Evolutionary conservation across 2,329 filamentous ascomycete genomes (phyloP).

Genomic region (Sordariomycetes sp.): DNA sequence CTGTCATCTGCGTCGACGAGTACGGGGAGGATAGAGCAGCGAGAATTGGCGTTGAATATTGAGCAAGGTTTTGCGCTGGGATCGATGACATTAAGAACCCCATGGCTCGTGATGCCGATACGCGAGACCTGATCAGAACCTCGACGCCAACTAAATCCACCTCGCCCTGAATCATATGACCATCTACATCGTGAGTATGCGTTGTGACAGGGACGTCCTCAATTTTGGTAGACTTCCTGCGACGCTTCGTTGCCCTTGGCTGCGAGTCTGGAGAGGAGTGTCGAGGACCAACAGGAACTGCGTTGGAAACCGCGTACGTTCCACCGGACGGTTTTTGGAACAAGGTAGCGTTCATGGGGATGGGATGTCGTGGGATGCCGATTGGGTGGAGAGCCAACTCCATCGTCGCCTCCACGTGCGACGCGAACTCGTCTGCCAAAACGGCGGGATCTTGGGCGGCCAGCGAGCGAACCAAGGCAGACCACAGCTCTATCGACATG

Average conservation of each 20-base stretch:
- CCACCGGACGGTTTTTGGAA: slow-evolving; percentile 92
- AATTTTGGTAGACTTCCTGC: slow-evolving; percentile 74
- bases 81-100: slow-evolving; percentile 73
- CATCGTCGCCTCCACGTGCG: slow-evolving; percentile 72
- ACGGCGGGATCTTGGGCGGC: slow-evolving; percentile 45
- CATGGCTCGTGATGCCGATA: slow-evolving; percentile 78
- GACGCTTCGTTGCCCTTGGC: slow-evolving; percentile 61
- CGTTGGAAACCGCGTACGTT: slow-evolving; percentile 52
- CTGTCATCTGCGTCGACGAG: slow-evolving; percentile 77
- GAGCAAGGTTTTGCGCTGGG: slow-evolving; percentile 50
- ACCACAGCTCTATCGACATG: slow-evolving; percentile 81
- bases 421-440: slow-evolving; percentile 62
- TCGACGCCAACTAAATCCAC: slow-evolving; percentile 90
- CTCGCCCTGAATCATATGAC: slow-evolving; percentile 95
- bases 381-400: slow-evolving; percentile 81
- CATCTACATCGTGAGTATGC: slow-evolving; percentile 91
- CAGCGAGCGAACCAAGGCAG: slow-evolving; percentile 61
- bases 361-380: slow-evolving; percentile 79
- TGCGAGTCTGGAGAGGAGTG: slow-evolving; percentile 40
- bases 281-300: slow-evolving; percentile 32
- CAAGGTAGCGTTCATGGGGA: slow-evolving; percentile 80
- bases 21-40: slow-evolving; percentile 60
- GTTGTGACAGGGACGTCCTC: slow-evolving; percentile 54
- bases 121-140: slow-evolving; percentile 75
- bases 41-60: slow-evolving; percentile 55